Percentiles rank a stretch among this genome's conserved stretches.
Evolutionary conservation across 23 red algal species (phyloP).

Genomic region (Pyropia yezoensis): DNA sequence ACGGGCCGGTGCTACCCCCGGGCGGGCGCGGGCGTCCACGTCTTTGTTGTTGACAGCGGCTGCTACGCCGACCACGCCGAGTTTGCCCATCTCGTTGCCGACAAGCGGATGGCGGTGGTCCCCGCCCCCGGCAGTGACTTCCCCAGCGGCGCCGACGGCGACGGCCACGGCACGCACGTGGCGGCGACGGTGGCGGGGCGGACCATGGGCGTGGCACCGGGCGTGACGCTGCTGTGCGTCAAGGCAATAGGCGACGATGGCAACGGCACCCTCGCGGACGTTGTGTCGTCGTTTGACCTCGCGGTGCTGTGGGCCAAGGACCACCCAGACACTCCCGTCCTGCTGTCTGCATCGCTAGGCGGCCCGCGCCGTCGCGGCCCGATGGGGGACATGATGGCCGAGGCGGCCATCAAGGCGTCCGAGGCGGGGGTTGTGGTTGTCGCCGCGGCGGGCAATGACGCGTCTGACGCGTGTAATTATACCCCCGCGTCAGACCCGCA

Average conservation of each 20-base stretch:
- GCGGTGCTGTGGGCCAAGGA: conserved; percentile 1
- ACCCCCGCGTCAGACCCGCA: conserved; percentile 23
- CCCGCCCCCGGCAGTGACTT: conserved; percentile 34
- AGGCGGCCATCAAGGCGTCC: background rate
- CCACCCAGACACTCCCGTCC: conserved; percentile 22
- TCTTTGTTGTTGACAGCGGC: conserved; percentile 46
- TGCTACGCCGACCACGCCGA: conserved; percentile 26
- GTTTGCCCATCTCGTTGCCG: background rate
- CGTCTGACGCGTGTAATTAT: conserved; percentile 38
- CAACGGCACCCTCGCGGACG: conserved; percentile 26
- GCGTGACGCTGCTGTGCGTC: conserved; percentile 16
- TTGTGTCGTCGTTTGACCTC: conserved; percentile 23
- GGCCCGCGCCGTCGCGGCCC: no score
- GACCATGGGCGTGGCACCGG: conserved; percentile 23
- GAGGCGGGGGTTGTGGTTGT: conserved; percentile 29
- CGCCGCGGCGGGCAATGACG: conserved; percentile 35
- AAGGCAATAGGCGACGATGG: conserved; percentile 21
- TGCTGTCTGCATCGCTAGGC: conserved; percentile 29
- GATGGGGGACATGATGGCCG: conserved; percentile 15
- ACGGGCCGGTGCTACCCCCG: conserved; percentile 37
- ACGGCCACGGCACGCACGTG: conserved; percentile 48
- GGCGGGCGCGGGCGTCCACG: conserved; percentile 21
- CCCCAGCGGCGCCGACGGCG: conserved; percentile 11
- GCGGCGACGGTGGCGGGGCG: conserved; percentile 15
- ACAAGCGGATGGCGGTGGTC: conserved; percentile 10